Evolutionary conservation across 2,329 filamentous ascomycete genomes (phyloP).

Genomic region (Pseudocercospora pini-densiflorae): DNA sequence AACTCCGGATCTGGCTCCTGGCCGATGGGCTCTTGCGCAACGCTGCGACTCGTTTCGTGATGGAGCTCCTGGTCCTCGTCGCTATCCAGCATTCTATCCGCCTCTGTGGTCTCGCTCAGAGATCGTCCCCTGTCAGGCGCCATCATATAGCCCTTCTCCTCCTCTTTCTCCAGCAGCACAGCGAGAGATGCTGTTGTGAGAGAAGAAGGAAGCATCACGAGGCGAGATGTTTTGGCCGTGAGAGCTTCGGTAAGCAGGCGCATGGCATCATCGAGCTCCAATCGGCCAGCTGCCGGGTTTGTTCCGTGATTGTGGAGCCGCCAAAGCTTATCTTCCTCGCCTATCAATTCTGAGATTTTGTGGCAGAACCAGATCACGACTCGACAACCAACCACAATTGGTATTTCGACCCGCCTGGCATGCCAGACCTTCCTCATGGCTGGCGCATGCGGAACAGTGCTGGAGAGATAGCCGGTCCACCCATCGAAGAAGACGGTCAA

Average conservation of each 20-base stretch:
- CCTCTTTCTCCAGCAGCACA: background rate
- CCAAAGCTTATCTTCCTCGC: conserved; percentile 15
- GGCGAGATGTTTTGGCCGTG: background rate
- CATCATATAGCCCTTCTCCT: conserved; percentile 28
- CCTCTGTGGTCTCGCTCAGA: conserved; percentile 7
- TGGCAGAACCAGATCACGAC: background rate
- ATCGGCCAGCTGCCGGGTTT: conserved; percentile 1
- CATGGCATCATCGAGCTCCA: conserved; percentile 1
- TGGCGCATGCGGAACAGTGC: conserved; percentile 33
- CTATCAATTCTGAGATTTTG: conserved; percentile 1
- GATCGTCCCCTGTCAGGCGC: conserved; percentile 41
- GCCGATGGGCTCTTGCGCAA: conserved; percentile 33
- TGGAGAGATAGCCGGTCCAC: conserved; percentile 29
- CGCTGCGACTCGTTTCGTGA: conserved; percentile 29
- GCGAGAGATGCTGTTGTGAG: background rate
- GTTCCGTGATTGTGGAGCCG: background rate
- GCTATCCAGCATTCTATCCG: conserved; percentile 12
- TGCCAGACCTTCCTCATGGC: conserved; percentile 32
- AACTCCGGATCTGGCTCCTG: conserved; percentile 37
- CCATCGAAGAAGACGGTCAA: conserved; percentile 29
- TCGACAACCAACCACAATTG: background rate
- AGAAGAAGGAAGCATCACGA: background rate
- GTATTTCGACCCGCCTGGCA: conserved; percentile 12
- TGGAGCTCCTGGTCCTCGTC: conserved; percentile 24
- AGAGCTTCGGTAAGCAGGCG: background rate